A percentile compares a stretch with the other conserved stretches of the same genome.
Conservation (phyloP, 2,329 filamentous ascomycete genomes). For the Sphaceloma murrayae region DNA sequence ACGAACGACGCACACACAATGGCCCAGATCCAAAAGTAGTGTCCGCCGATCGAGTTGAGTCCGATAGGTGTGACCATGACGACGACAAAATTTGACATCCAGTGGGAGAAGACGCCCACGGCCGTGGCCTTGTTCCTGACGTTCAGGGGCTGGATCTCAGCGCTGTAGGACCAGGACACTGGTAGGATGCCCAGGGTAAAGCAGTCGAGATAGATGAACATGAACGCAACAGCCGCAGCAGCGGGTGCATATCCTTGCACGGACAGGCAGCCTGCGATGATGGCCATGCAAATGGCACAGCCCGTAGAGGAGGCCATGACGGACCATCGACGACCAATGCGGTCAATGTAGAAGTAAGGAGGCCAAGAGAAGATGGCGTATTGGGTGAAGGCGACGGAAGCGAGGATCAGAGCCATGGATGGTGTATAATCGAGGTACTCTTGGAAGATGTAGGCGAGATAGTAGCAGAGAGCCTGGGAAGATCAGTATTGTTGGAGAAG, state of each 20-base stretch:
- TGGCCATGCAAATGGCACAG: constrained; percentile 29
- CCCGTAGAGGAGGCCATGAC: constrained; percentile 27
- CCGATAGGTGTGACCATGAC: constrained; percentile 25
- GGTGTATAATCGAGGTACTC: constrained; percentile 24
- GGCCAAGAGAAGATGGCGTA: constrained; percentile 28
- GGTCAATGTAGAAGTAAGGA: constrained; percentile 28
- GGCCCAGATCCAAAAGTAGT: constrained; percentile 48
- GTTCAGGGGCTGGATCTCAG: constrained; percentile 41
- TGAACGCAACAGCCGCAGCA: constrained; percentile 28
- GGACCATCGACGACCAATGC: constrained; percentile 25
- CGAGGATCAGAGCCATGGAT: constrained; percentile 27
- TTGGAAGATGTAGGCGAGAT: constrained; percentile 26
- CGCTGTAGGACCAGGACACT: constrained; percentile 34
- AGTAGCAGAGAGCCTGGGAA: constrained; percentile 23
- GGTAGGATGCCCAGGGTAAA: constrained; percentile 43
- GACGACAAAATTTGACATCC: constrained; percentile 40
- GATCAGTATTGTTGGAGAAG: neutral
- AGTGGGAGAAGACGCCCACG: constrained; percentile 35
- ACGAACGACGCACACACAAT: constrained; percentile 44
- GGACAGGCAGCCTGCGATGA: constrained; percentile 28
- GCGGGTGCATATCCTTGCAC: constrained; percentile 24
- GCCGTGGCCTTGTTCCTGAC: constrained; percentile 43
- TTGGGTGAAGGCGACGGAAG: constrained; percentile 27
- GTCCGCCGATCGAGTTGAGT: constrained; percentile 32
- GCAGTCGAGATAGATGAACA: constrained; percentile 46